Conservation (phyloP, 345 rosid genomes). For the Clarkia xantiana region DNA sequence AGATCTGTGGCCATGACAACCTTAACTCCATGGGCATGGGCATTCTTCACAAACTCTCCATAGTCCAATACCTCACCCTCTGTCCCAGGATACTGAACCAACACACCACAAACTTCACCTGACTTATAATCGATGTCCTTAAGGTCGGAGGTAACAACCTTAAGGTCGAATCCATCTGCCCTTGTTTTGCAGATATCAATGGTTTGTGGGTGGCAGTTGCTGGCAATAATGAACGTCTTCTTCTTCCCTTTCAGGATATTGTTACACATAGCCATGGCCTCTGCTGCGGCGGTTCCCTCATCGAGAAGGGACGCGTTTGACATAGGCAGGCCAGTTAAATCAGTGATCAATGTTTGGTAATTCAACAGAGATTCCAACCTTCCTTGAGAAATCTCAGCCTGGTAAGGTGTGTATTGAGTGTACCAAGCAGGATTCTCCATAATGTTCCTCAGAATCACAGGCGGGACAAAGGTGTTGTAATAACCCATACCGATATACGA, state of each 20-base stretch:
- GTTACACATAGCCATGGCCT: constrained; percentile 99
- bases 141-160: constrained; percentile 58
- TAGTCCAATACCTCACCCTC: constrained; percentile 89
- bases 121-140: constrained; percentile 62
- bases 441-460: constrained; percentile 86
- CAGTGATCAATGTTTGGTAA: constrained; percentile 78
- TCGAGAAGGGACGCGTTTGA: constrained; percentile 89
- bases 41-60: constrained; percentile 68
- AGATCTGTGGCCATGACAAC: constrained; percentile 93
- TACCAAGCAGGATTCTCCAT: constrained; percentile 99
- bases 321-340: constrained; percentile 90
- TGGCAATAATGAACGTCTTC: constrained; percentile 79
- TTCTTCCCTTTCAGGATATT: constrained; percentile 76
- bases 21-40: constrained; percentile 89
- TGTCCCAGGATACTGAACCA: constrained; percentile 95
- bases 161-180: constrained; percentile 76
- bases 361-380: constrained; percentile 80
- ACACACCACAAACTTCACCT: constrained; percentile 89
- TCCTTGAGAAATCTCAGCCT: constrained; percentile 95
- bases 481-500: constrained; percentile 95
- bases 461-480: constrained; percentile 72
- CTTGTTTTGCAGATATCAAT: constrained; percentile 87
- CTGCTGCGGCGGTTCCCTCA: constrained; percentile 97
- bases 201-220: constrained; percentile 85
- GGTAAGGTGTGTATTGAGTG: constrained; percentile 94